Evolutionary conservation across 352 stramenopile genomes (phyloP), one percentile per base, ranked within the genome.

Genomic region (Phytophthora boehmeriae): DNA sequence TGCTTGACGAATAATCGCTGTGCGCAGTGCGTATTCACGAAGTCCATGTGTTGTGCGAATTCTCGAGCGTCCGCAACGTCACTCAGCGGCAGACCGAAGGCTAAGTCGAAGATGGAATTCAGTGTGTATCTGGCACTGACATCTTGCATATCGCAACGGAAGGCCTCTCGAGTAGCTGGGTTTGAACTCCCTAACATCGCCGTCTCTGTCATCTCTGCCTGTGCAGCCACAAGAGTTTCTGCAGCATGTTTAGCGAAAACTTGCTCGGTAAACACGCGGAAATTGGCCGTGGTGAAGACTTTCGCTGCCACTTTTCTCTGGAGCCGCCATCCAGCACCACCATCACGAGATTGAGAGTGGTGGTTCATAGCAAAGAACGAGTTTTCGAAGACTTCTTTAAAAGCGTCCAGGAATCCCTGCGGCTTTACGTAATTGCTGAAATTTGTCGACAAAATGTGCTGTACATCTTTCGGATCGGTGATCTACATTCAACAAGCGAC

Each of bases 291-390:
- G 27, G 84, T 95, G 23, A 97, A 96, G 22, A 98, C 93, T 51
- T 94, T 92, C 22, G 86, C 92, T 42, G 89, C 88, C 20, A 83
- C 80, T 49, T 95, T 95, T 50, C 88, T 80, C 54, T 96, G 88
- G 8, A 89, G 50, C 2, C 71, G 57, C 88, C 88, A 96, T 39
- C 71, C 76, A 52, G 56, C 71, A 25, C 85, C 85, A 17, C 84
- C 71, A 44, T 86, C 78, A 1, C 60, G 53, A n/a, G 68, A 71
- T 51, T 83, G 39, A n/a, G 64, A 50, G 52, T 89, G 80, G 49
- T 89, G 80, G 50, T 90, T 92, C 66, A 88, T 73, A 16, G 75
- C 76, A 28, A 92, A 92, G 48, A 92, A 89, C 30, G 83, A 88
- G 49, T 88, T 73, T 32, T 75, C 75, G 61, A 92, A 90, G 25